Evolutionary conservation across 148 eudicot species (phyloP).

Genomic region (Vaccinium corymbosum): DNA sequence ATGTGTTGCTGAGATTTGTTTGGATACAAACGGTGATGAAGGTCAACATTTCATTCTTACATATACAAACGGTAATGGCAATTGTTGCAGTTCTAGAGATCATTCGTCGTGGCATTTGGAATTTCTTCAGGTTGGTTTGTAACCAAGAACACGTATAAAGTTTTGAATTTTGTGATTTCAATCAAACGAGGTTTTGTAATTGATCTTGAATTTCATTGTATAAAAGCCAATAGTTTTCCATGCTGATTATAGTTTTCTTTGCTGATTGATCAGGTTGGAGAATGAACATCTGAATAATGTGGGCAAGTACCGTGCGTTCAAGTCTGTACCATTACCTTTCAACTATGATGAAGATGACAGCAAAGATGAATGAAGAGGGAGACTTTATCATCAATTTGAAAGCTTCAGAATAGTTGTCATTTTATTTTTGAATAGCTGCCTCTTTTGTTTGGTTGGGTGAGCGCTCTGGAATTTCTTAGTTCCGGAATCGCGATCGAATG

Average conservation of each 20-base stretch:
- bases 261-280: constrained; percentile 11
- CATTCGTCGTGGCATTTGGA: constrained; percentile 86
- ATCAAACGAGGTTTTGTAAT: background rate
- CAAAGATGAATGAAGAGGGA: constrained; percentile 1
- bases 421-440: background rate
- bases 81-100: constrained; percentile 69
- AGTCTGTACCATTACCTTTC: background rate
- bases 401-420: too few relatives aligned
- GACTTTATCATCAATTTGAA: background rate
- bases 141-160: background rate
- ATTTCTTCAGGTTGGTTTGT: constrained; percentile 65
- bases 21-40: constrained; percentile 73
- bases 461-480: too few relatives aligned
- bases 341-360: background rate
- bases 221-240: background rate
- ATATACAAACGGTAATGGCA: constrained; percentile 43
- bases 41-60: constrained; percentile 39
- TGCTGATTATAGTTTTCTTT: background rate
- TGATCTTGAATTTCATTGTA: background rate
- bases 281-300: background rate
- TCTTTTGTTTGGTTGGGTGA: background rate
- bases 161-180: background rate
- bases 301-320: background rate
- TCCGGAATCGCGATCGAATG: too few relatives aligned
- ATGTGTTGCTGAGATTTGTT: constrained; percentile 67